Percentiles rank a stretch among this genome's conserved stretches.
phyloP scores from a whole-genome alignment of 192 early-diverging fungal genomes.

The Lobosporangium transversale region DNA sequence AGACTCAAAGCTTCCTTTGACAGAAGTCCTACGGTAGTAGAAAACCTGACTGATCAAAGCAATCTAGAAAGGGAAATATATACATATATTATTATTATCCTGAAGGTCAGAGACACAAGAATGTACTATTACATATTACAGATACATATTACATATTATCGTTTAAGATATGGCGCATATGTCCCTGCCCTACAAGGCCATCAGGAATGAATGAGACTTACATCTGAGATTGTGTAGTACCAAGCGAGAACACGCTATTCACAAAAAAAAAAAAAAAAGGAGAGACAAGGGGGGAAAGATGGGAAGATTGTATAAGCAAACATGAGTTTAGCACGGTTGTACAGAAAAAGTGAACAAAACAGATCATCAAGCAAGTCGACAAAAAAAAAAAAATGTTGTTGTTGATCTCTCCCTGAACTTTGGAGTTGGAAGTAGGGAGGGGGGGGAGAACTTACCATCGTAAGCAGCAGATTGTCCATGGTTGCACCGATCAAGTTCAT shows the following conservation, averaged over 20 bases:
- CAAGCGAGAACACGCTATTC: slow-evolving; percentile 68
- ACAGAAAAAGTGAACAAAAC: slow-evolving; percentile 3
- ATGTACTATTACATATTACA: no score
- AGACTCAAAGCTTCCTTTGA: slow-evolving; percentile 45
- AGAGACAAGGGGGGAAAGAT: no score
- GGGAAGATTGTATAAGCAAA: slow-evolving; percentile 13
- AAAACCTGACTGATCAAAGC: slow-evolving; percentile 71
- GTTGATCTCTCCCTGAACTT: no score
- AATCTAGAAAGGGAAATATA: slow-evolving; percentile 12
- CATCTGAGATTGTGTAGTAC: slow-evolving; percentile 80
- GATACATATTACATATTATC: no score
- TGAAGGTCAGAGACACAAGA: no score
- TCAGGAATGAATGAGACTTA: no score
- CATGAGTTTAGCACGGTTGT: neutral
- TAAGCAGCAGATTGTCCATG: slow-evolving; percentile 75
- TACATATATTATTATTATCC: no score
- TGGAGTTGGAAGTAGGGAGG: no score
- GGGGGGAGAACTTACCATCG: slow-evolving; percentile 75
- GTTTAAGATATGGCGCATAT: no score
- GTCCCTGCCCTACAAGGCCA: no score
- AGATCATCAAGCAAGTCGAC: no score
- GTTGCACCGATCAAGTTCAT: slow-evolving; percentile 79
- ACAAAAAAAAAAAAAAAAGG: neutral
- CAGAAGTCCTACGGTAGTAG: slow-evolving; percentile 63
- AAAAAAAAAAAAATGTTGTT: neutral